Base-by-base conservation (phyloP, 805 yeast species). In the Soucietia sequanensis region DNA sequence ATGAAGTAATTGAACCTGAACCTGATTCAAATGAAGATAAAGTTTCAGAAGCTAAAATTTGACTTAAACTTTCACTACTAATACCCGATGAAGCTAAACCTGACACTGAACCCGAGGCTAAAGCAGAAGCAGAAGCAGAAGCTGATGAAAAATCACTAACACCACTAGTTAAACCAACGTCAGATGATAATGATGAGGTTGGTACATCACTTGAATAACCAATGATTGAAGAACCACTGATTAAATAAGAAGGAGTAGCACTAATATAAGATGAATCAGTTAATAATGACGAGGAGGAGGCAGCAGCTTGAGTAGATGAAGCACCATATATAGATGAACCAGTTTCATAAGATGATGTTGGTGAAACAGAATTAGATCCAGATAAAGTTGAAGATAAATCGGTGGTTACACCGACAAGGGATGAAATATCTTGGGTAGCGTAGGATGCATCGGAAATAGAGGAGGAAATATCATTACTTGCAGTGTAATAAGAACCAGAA, bases 221-320 rank as follows among this genome's bases (percentile, higher is more conserved):
- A 21, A 14, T 4, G 41, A 17, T 7, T 24, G 21, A n/a, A 21
- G 28, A 4, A 22, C 16, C 28, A 18, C 24, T 11, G 19, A 12
- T 14, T 6, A 29, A 8, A 18, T 14, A 13, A 14, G 37, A 9
- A 24, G 14, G n/a, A 19, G 29, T 31, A 30, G 30, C 30, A 9
- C 38, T 27, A 28, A 19, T 13, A 29, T 19, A 12, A 14, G 38
- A 9, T 18, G 21, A 8, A 14, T 27, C 7, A 28, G 21, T 26
- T n/a, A n/a, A n/a, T n/a, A n/a, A n/a, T n/a, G n/a, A n/a, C n/a
- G n/a, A n/a, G n/a, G n/a, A n/a, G n/a, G n/a, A n/a, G 25, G 25
- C 32, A 11, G 39, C 39, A 23, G 35, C 27, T 6, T 10, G 23
- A 14, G 34, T n/a, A 23, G 28, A 8, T 8, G 28, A 9, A 16